A percentile compares a stretch with the other conserved stretches of the same genome.
Conservation (phyloP, 2,329 filamentous ascomycete species). For the Fusarium annulatum region DNA sequence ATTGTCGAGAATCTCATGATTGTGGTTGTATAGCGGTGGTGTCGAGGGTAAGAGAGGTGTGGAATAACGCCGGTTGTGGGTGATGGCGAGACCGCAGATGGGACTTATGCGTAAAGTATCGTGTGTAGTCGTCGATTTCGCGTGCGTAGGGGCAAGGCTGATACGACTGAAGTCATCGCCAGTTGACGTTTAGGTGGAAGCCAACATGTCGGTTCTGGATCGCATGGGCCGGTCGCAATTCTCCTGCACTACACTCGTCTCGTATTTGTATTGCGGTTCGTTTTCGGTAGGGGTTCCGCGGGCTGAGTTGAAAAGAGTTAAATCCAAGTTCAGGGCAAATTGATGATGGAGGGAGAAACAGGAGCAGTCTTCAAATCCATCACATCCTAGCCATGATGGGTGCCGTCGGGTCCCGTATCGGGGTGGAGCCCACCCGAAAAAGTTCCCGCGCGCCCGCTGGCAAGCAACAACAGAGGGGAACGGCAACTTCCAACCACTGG, state of each 20-base stretch:
- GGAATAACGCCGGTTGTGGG: background rate
- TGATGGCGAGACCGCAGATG: slow-evolving; percentile 7
- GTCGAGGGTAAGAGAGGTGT: background rate
- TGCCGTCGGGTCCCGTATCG: background rate
- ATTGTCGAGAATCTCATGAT: slow-evolving; percentile 27
- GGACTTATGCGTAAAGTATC: slow-evolving; percentile 12
- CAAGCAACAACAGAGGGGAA: slow-evolving; percentile 11
- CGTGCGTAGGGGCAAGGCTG: slow-evolving; percentile 27
- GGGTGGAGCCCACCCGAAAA: slow-evolving; percentile 3
- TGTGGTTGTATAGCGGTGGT: background rate
- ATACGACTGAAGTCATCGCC: slow-evolving; percentile 25
- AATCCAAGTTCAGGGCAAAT: slow-evolving; percentile 1
- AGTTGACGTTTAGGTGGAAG: slow-evolving; percentile 32
- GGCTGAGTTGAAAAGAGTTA: background rate
- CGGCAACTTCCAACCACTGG: slow-evolving; percentile 31
- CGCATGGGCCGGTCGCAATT: background rate
- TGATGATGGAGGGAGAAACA: slow-evolving; percentile 13
- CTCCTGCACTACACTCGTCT: background rate
- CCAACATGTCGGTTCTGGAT: slow-evolving; percentile 32
- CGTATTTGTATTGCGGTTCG: background rate
- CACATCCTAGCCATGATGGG: slow-evolving; percentile 20
- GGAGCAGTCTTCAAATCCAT: background rate
- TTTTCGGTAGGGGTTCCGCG: background rate
- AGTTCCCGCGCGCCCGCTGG: slow-evolving; percentile 12
- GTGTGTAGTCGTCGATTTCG: slow-evolving; percentile 29